Evolutionary conservation across 2,329 filamentous ascomycete species (phyloP).

Genomic region (Colletotrichum musicola): DNA sequence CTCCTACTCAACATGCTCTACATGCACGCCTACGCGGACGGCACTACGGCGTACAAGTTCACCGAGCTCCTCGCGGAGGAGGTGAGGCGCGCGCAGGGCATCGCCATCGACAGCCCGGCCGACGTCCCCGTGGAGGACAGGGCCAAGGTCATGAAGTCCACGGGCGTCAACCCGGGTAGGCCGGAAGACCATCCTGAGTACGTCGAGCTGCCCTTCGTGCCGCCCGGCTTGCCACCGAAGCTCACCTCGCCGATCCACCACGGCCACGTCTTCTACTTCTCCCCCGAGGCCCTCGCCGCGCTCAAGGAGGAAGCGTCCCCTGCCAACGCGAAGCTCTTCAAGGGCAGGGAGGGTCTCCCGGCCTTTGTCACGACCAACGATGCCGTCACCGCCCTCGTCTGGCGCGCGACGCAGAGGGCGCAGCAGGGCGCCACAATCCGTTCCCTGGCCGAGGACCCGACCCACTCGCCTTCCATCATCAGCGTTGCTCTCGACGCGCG

Average conservation of each 20-base stretch:
- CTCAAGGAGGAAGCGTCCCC: constrained; percentile 51
- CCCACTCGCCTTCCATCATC: background rate
- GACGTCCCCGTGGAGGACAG: constrained; percentile 46
- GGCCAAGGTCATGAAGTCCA: constrained; percentile 46
- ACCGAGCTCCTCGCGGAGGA: constrained; percentile 52
- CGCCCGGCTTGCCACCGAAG: constrained; percentile 47
- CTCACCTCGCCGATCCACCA: constrained; percentile 47
- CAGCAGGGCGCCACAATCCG: constrained; percentile 11
- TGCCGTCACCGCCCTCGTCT: constrained; percentile 30
- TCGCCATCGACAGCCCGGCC: constrained; percentile 41
- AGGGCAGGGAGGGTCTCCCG: constrained; percentile 34
- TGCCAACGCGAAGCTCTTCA: constrained; percentile 43
- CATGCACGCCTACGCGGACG: constrained; percentile 52
- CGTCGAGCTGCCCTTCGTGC: constrained; percentile 37
- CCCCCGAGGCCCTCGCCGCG: constrained; percentile 42
- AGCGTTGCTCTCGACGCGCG: too few relatives aligned
- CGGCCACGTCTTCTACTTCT: constrained; percentile 50
- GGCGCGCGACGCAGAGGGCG: constrained; percentile 31
- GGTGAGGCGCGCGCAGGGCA: constrained; percentile 47
- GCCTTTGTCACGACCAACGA: constrained; percentile 46
- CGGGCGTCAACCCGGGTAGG: constrained; percentile 45
- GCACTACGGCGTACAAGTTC: constrained; percentile 48
- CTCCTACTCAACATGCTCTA: constrained; percentile 44
- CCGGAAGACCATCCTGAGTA: constrained; percentile 49
- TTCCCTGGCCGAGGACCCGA: constrained; percentile 42